Conservation (phyloP, 257 asterid genomes). For the Solanum pennellii region DNA sequence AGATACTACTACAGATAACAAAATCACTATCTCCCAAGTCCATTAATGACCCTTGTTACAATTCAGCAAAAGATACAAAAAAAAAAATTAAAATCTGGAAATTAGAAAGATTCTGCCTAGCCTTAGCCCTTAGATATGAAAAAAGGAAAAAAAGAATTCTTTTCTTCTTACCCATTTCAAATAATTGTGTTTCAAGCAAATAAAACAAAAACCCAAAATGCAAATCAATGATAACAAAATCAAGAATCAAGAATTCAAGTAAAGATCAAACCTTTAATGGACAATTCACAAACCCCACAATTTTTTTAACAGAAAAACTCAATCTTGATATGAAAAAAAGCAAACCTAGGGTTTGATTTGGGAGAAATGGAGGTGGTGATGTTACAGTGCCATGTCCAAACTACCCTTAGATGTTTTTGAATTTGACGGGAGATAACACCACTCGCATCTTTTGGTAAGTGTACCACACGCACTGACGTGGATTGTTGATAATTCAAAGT, state of each 20-base stretch:
- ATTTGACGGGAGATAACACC: neutral
- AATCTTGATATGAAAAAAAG: neutral
- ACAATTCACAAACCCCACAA: neutral
- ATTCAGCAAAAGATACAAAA: neutral
- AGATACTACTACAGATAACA: neutral
- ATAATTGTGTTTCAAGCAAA: neutral
- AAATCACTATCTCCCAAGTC: neutral
- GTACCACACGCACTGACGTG: neutral
- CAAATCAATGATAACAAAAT: neutral
- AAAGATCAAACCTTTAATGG: neutral
- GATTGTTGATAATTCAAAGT: neutral
- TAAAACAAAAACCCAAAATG: neutral
- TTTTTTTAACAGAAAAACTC: neutral
- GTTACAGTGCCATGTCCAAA: neutral
- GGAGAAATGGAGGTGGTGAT: neutral
- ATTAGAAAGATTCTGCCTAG: neutral
- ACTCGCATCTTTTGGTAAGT: neutral
- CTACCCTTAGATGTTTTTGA: neutral
- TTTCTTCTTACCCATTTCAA: neutral
- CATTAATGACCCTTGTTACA: neutral
- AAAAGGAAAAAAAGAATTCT: neutral
- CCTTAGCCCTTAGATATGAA: neutral
- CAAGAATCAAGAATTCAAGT: neutral
- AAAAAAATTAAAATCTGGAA: neutral
- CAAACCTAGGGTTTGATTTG: neutral